These are phyloP conservation scores for Entonaema liquescens DNA, from an alignment of 495 filamentous ascomycete genomes.

Conservation along the genomic window DNA sequence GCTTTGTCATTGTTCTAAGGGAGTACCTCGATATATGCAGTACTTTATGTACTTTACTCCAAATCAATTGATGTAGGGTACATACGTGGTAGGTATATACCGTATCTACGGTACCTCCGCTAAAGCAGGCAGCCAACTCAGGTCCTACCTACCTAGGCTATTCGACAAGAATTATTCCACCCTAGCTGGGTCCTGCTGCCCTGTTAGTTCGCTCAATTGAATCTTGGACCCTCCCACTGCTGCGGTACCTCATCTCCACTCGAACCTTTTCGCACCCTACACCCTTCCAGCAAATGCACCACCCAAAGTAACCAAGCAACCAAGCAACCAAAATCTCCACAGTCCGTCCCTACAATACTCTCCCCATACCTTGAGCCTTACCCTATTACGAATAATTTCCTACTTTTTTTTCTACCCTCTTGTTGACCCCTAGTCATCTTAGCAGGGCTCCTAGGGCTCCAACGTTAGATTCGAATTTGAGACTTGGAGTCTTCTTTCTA, in stretches of 20 bases:
- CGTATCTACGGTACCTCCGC: neutral
- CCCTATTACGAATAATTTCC: conserved; percentile 19
- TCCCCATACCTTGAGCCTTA: conserved; percentile 18
- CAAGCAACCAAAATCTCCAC: conserved; percentile 27
- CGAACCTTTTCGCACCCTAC: neutral
- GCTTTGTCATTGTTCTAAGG: neutral
- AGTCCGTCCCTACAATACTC: conserved; percentile 12
- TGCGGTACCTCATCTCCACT: conserved; percentile 17
- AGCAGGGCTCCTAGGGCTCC: conserved; percentile 20
- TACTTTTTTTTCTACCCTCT: conserved; percentile 8
- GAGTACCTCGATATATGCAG: neutral
- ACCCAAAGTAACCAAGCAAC: no score
- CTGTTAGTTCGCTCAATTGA: conserved; percentile 1
- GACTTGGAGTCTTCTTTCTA: conserved; percentile 19
- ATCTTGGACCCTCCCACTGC: neutral
- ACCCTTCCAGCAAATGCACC: neutral
- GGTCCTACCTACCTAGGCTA: neutral
- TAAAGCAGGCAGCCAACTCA: neutral
- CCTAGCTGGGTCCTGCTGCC: neutral
- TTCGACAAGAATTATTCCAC: neutral
- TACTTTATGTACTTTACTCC: no score
- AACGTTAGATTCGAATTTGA: conserved; percentile 23
- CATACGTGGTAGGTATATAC: neutral
- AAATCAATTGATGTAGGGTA: no score
- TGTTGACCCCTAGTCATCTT: conserved; percentile 21